Evolutionary conservation across 805 yeast genomes (phyloP).

Genomic region (Wickerhamiella shivajii): DNA sequence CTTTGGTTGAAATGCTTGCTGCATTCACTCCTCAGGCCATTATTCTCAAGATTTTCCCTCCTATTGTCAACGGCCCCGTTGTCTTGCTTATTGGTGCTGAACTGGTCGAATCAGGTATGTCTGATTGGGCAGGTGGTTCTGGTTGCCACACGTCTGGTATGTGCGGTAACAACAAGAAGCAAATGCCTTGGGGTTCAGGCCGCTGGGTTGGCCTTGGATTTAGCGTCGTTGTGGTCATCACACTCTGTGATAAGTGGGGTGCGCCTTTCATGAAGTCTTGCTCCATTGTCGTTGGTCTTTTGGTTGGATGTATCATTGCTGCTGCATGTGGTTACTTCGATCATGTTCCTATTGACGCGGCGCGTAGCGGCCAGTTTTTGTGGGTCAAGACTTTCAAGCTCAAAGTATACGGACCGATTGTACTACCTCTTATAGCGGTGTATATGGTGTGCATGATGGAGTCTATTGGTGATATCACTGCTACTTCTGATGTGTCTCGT

Average conservation of each 20-base stretch:
- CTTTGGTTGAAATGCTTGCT: slow-evolving; percentile 52
- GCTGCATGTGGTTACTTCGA: slow-evolving; percentile 80
- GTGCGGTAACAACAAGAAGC: neutral
- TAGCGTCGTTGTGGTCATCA: slow-evolving; percentile 58
- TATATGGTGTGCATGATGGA: slow-evolving; percentile 79
- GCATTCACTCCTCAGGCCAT: slow-evolving; percentile 65
- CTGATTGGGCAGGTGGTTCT: slow-evolving; percentile 82
- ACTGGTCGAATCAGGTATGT: slow-evolving; percentile 56
- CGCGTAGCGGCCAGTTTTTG: slow-evolving; percentile 71
- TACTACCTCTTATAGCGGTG: slow-evolving; percentile 72
- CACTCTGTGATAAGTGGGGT: slow-evolving; percentile 73
- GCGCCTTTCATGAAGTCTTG: slow-evolving; percentile 91
- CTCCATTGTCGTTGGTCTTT: slow-evolving; percentile 73
- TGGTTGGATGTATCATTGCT: slow-evolving; percentile 83
- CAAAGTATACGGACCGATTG: slow-evolving; percentile 68
- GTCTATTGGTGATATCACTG: slow-evolving; percentile 89
- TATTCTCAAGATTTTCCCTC: slow-evolving; percentile 68
- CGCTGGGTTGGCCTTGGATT: slow-evolving; percentile 79
- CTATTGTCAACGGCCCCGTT: slow-evolving; percentile 87
- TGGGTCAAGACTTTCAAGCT: slow-evolving; percentile 81
- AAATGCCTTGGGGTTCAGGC: slow-evolving; percentile 68
- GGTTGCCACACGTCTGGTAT: slow-evolving; percentile 27
- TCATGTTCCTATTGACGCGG: slow-evolving; percentile 39
- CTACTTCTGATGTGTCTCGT: slow-evolving; percentile 83
- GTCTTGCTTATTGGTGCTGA: slow-evolving; percentile 69